Base-by-base conservation (phyloP, 1,284 basidiomycete species). In the Xerocomus nothofagi region DNA sequence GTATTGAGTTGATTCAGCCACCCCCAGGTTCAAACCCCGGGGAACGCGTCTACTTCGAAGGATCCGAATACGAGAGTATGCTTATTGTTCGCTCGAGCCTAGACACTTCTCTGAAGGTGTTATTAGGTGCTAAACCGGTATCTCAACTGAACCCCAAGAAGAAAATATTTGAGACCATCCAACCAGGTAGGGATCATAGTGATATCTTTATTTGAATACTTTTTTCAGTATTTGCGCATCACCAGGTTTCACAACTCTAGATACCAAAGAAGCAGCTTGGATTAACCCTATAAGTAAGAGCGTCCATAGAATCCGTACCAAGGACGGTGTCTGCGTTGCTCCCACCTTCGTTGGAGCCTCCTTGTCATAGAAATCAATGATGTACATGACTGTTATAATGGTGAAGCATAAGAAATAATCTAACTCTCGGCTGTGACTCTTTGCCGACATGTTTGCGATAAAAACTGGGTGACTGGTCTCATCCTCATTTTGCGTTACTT, bases 151-250 rank as follows among this genome's bases (percentile, higher is more conserved):
- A 96, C 71, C 94, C 94, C 10, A 98, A 98, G 75, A 97, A 96
- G 76, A 98, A 98, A 75, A 89, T 97, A 27, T 98, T 96, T 60
- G 95, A 98, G 74, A 88, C 91, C 0, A 82, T 98, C 44, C 95
- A 96, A 66, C 93, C 93, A 54, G 83, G 88, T 86, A 55, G 24
- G 70, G 5, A 33, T n/a, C 2, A 17, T 24, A 10, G 0, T 29
- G 3, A 31, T 26, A 24, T 36, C 21, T 17, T 43, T 32, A 42
- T 44, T 30, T 15, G 21, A 26, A 14, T n/a, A 17, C 18, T 31
- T 43, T 47, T 43, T 38, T 54, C 20, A 58, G 21, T 39, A 39
- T 27, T 38, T 39, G 6, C 15, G 6, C 31, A 23, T 37, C 23
- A 48, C 3, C 49, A 82, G 91, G 88, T 17, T 96, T 98, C 67